Base-by-base conservation (phyloP, 108 stramenopile species). In the Ochromonas danica region DNA sequence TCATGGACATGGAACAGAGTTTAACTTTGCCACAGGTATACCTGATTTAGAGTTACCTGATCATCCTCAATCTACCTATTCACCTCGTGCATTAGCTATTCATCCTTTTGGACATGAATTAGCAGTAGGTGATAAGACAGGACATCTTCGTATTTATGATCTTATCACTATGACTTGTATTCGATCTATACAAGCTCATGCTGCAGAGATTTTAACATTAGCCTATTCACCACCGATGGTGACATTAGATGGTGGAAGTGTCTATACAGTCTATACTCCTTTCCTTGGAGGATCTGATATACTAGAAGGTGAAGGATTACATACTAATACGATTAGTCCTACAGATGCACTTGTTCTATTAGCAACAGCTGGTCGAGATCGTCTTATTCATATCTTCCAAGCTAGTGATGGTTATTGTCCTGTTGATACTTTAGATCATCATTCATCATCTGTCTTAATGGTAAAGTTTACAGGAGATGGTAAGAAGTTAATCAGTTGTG, bases 401-500 rank as follows among this genome's bases (percentile, higher is more conserved):
- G 63, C 63, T 31, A 31, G 30, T 31, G 31, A 22, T 33, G 30
- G 31, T 31, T 67, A 67, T 67, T 67, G 30, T 31, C 30, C 63
- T 67, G 63, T 67, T 31, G 31, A 40, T 40, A 81, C 82, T 28
- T 45, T 83, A 71, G 81, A 81, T 74, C 27, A 39, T 31, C 82
- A 83, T 71, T 78, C 82, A 0, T 75, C 80, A 31, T 81, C 82
- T 31, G 82, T 83, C 3, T 43, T 42, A 28, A 80, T 80, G 25
- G 82, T 83, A 6, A 83, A 81, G 30, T 83, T 83, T 36, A 81
- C 81, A 45, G 28, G 17, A 42, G 72, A 75, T 75, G 72, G 72
- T 17, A 75, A 75, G 51, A 45, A 33, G 31, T 75, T 75, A 42
- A 17, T 75, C 28, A 75, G 72, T 60, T 75, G 72, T 75, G 82